phyloP scores from a whole-genome alignment of 306 rosid species.

The Quercus robur region DNA sequence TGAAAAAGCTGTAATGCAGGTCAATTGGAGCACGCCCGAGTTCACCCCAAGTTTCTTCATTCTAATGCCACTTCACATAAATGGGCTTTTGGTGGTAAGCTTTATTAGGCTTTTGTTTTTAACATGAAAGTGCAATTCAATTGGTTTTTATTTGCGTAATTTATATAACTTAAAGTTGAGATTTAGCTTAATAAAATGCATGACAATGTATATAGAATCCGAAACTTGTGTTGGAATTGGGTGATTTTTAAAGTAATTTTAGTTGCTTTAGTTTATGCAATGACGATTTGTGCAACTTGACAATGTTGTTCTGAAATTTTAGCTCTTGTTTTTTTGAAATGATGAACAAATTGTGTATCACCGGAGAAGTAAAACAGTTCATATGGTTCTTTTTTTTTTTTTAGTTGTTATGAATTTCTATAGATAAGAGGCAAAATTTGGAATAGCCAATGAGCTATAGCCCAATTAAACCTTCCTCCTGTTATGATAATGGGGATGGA shows the following conservation, averaged over 20 bases:
- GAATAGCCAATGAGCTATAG: too few relatives aligned
- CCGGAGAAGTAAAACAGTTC: neutral
- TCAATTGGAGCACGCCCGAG: slow-evolving; percentile 83
- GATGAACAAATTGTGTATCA: neutral
- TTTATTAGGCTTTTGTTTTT: slow-evolving; percentile 6
- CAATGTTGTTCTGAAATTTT: neutral
- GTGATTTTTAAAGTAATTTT: neutral
- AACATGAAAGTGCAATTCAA: neutral
- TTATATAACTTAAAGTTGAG: neutral
- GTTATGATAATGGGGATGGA: too few relatives aligned
- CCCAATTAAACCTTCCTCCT: too few relatives aligned
- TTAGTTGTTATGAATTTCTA: neutral
- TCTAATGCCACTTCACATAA: slow-evolving; percentile 96
- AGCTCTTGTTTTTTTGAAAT: neutral
- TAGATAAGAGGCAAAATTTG: too few relatives aligned
- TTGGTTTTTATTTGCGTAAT: neutral
- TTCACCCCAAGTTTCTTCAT: slow-evolving; percentile 97
- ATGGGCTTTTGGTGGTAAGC: slow-evolving; percentile 96
- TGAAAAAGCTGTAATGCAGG: slow-evolving; percentile 28
- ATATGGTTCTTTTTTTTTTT: neutral
- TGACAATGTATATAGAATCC: neutral
- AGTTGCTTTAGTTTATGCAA: neutral
- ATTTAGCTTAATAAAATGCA: neutral
- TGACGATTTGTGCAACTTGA: neutral
- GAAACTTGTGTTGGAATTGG: neutral